These are phyloP conservation scores for Daldinia sp. DNA, from an alignment of 2,329 filamentous ascomycete genomes.

Conservation along the genomic window DNA sequence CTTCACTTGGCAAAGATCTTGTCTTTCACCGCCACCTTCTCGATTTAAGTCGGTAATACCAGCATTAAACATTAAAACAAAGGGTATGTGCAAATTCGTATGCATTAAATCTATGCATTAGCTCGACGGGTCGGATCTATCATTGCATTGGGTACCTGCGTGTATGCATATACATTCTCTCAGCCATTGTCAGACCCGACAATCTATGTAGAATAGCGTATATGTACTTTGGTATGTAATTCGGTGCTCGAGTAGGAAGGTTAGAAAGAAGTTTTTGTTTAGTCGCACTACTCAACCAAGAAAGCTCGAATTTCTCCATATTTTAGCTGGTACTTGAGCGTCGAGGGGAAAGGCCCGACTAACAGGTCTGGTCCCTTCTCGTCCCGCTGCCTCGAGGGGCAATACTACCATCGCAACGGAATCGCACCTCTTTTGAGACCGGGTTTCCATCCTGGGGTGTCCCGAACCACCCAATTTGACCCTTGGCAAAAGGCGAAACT, in stretches of 20 bases:
- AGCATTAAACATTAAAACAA: not conserved
- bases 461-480: not conserved
- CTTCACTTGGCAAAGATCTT: not conserved
- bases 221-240: not conserved
- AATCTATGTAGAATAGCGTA: not conserved
- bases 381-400: not conserved
- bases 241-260: conserved; percentile 11
- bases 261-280: not conserved
- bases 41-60: not conserved
- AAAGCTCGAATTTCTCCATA: conserved; percentile 10
- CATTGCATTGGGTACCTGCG: not conserved
- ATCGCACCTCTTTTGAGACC: not conserved
- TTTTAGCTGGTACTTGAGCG: conserved; percentile 7
- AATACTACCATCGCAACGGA: not conserved
- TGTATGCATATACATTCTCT: too few relatives aligned
- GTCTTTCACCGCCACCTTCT: not conserved
- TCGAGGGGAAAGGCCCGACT: conserved; percentile 19
- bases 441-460: not conserved
- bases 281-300: not conserved
- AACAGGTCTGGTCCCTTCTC: not conserved
- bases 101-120: not conserved
- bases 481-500: conserved; percentile 1
- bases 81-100: not conserved
- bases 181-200: not conserved
- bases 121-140: not conserved